Conservation (phyloP, 805 yeast genomes). For the Candida palmyrensis region DNA sequence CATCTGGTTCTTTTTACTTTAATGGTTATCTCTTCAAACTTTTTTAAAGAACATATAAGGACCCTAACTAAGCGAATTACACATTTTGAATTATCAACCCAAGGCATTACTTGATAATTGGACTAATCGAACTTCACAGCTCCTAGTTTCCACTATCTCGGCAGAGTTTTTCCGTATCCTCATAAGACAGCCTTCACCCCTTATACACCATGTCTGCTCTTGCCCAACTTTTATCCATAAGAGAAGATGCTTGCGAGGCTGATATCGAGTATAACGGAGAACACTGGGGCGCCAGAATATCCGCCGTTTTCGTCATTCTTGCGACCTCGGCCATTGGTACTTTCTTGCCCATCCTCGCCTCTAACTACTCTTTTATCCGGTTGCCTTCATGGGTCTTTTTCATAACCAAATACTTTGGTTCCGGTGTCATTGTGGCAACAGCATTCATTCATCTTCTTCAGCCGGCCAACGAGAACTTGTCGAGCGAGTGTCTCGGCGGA, state of each 20-base stretch:
- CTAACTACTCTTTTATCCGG: conserved; percentile 52
- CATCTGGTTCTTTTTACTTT: not conserved
- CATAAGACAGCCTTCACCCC: not conserved
- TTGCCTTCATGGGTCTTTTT: conserved; percentile 62
- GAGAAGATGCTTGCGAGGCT: conserved; percentile 32
- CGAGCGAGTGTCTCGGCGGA: conserved; percentile 58
- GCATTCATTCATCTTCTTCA: conserved; percentile 71
- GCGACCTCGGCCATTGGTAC: conserved; percentile 51
- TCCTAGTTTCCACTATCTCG: no score
- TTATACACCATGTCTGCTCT: not conserved
- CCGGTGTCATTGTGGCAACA: conserved; percentile 80
- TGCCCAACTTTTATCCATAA: conserved; percentile 22
- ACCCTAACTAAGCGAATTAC: no score
- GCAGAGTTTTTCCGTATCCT: not conserved
- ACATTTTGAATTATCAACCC: no score
- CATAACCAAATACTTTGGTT: conserved; percentile 70
- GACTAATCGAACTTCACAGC: no score
- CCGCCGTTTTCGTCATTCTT: conserved; percentile 59
- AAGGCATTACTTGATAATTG: no score
- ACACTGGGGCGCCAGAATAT: conserved; percentile 46
- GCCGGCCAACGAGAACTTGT: conserved; percentile 61
- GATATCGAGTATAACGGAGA: conserved; percentile 43
- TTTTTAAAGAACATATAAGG: not conserved
- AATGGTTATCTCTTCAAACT: not conserved
- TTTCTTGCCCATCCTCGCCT: conserved; percentile 58